Percentiles rank a stretch among this genome's conserved stretches.
Conservation (phyloP, 306 rosid species). For the Vigna mungo region DNA sequence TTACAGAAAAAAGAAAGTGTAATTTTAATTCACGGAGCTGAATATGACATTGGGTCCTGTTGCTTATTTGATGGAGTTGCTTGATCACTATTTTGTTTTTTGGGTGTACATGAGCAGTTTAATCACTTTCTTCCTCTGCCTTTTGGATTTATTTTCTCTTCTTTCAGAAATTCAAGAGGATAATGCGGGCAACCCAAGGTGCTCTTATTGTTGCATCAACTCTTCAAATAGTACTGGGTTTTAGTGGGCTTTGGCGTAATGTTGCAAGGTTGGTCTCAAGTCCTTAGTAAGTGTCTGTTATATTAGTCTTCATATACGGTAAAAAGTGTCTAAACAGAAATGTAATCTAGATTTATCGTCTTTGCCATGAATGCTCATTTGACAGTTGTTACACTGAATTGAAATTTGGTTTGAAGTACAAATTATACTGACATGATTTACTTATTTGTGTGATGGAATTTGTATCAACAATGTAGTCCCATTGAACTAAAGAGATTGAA, state of each 20-base stretch:
- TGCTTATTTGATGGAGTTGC: conserved; percentile 33
- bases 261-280: conserved; percentile 82
- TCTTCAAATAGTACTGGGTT: conserved; percentile 97
- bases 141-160: conserved; percentile 35
- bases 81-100: conserved; percentile 15
- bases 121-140: conserved; percentile 37
- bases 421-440: conserved; percentile 3
- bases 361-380: conserved; percentile 16
- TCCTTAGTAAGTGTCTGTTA: conserved; percentile 36
- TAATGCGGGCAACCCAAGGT: conserved; percentile 97
- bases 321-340: conserved; percentile 29
- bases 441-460: conserved; percentile 36
- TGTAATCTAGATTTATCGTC: conserved; percentile 10
- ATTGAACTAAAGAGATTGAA: conserved; percentile 5
- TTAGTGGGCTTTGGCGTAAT: conserved; percentile 99
- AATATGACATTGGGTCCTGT: conserved; percentile 33
- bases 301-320: conserved; percentile 14
- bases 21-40: conserved; percentile 26
- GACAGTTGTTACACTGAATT: conserved; percentile 34
- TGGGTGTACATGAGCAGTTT: conserved; percentile 31
- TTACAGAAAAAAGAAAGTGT: background rate
- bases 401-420: conserved; percentile 38
- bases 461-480: conserved; percentile 14
- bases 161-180: conserved; percentile 86
- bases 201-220: conserved; percentile 95